phyloP scores from a whole-genome alignment of 2,329 filamentous ascomycete species.

The Epichloe gansuensis region DNA sequence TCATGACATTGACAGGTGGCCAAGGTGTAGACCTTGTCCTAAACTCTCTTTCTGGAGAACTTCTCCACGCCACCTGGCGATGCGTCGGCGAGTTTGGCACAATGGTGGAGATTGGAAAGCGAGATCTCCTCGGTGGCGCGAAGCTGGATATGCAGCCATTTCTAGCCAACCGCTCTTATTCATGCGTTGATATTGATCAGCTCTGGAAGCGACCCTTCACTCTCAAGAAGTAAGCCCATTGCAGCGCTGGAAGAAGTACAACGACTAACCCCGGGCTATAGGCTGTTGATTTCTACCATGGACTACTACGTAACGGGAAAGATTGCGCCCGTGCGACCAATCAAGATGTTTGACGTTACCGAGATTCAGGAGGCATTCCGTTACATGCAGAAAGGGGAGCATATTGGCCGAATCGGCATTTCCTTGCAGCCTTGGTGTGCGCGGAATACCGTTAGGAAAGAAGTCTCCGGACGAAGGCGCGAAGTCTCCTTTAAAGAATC shows the following conservation, averaged over 20 bases:
- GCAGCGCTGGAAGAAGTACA: too few species aligned
- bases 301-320: background rate
- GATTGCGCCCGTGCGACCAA: background rate
- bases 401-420: background rate
- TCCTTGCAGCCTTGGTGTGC: background rate
- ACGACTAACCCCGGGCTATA: background rate
- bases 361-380: background rate
- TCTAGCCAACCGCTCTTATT: background rate
- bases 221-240: too few species aligned
- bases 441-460: background rate
- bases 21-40: constrained; percentile 17
- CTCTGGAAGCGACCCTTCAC: background rate
- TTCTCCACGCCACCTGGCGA: constrained; percentile 19
- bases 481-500: constrained; percentile 1
- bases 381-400: background rate
- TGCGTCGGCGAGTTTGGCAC: constrained; percentile 22
- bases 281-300: background rate
- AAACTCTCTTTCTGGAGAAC: constrained; percentile 14
- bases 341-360: background rate
- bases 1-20: constrained; percentile 12
- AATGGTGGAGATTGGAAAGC: constrained; percentile 24
- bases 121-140: constrained; percentile 21
- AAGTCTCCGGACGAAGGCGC: too few species aligned
- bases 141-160: constrained; percentile 26
- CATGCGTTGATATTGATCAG: background rate